Percentiles rank a stretch among this genome's conserved stretches.
These are phyloP conservation scores for Nicotiana knightiana DNA, from an alignment of 257 asterid species.

Conservation along the genomic window DNA sequence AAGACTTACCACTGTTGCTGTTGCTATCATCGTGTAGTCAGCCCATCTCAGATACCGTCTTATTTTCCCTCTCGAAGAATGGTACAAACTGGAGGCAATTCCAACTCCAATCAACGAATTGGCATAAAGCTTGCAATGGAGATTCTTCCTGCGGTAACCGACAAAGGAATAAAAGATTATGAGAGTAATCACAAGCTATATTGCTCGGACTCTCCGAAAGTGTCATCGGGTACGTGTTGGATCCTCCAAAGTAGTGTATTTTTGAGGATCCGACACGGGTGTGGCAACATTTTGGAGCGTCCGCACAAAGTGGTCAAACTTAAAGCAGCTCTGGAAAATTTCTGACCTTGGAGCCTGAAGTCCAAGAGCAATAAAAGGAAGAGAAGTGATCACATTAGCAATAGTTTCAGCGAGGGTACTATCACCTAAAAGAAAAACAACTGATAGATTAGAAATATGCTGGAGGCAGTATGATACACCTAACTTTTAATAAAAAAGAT, in stretches of 20 bases:
- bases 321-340: neutral
- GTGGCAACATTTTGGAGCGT: no score
- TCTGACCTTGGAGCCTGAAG: conserved; percentile 68
- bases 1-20: conserved; percentile 72
- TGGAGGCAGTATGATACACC: neutral
- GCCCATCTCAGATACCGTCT: conserved; percentile 96
- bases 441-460: neutral
- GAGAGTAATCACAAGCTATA: neutral
- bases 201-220: no score
- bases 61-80: conserved; percentile 69
- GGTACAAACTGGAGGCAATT: conserved; percentile 72
- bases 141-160: conserved; percentile 57
- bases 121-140: conserved; percentile 70
- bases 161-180: neutral
- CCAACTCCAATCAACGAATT: conserved; percentile 92
- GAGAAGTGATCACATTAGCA: conserved; percentile 76
- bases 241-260: no score
- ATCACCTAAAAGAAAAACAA: conserved; percentile 50
- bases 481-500: neutral
- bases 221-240: no score
- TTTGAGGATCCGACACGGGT: no score
- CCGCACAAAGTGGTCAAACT: neutral
- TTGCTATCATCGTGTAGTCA: conserved; percentile 95
- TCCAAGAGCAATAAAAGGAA: conserved; percentile 84
- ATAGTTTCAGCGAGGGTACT: conserved; percentile 53